Evolutionary conservation across 2,329 filamentous ascomycete species (phyloP), one percentile per base, ranked within the genome.

Genomic region (Alternaria gaisen): DNA sequence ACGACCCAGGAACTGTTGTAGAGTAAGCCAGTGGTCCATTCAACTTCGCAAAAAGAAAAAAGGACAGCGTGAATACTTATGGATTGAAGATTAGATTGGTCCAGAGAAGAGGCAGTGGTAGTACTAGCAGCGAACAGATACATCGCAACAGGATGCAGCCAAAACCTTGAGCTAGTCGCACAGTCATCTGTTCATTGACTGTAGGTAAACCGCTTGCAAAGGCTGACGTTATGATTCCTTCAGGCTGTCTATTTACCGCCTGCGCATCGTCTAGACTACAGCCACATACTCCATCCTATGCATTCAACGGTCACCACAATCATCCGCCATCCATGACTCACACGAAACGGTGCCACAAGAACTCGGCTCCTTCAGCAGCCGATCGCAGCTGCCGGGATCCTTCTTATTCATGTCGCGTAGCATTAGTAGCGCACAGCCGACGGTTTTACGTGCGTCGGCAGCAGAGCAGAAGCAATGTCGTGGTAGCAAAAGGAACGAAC

Each of bases 391-490:
- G 50, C 58, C 58, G 61, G 52, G 56, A 43, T 61, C 41, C 24
- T 48, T 41, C 18, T 18, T 22, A 41, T 52, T 52, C 56, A 53
- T 64, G 61, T 50, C 56, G 51, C 32, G 62, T 71, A 58, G 43
- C 48, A 66, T 68, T 63, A 58, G 61, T 57, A 58, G 51, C 56
- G 51, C 61, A 59, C 57, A 53, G 61, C 53, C 53, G 46, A 50
- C 58, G 57, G 65, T 54, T 62, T 56, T 22, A 36, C 41, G 43
- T 43, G 50, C 58, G 50, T 36, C 36, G 48, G 60, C 51, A 38
- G 64, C 69, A 66, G 65, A 41, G 62, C 66, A 65, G 59, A 50
- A 54, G 53, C 36, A 51, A 57, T 51, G 47, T 48, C 54, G 58
- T 60, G 52, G 53, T 54, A 55, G 58, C 56, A 56, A 56, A 53